A percentile compares a stretch with the other conserved stretches of the same genome.
These are phyloP conservation scores for Conringia planisiliqua DNA, from an alignment of 345 rosid genomes.

Conservation along the genomic window DNA sequence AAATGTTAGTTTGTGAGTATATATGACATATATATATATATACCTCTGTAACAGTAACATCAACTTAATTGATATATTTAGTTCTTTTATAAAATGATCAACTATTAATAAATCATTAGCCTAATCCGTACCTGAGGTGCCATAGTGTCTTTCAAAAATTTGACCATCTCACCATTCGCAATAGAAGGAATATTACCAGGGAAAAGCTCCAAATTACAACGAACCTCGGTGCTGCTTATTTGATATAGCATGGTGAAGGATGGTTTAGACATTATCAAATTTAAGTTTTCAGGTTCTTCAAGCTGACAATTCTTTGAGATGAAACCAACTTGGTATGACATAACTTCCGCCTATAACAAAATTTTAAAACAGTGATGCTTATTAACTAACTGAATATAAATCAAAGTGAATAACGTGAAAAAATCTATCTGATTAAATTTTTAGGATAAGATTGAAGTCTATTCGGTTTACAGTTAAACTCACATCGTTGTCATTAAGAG, in stretches of 20 bases:
- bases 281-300: conserved; percentile 34
- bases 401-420: not conserved
- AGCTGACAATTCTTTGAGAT: conserved; percentile 47
- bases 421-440: not conserved
- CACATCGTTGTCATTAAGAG: conserved; percentile 43
- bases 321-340: conserved; percentile 42
- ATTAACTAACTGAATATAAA: not conserved
- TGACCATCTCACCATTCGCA: conserved; percentile 46
- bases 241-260: conserved; percentile 45
- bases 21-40: not conserved
- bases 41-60: not conserved
- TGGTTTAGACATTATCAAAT: conserved; percentile 45
- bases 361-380: not conserved
- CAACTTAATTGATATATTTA: not conserved
- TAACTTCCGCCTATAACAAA: conserved; percentile 39
- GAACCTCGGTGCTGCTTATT: conserved; percentile 47
- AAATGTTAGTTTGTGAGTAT: not conserved
- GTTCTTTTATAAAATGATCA: not conserved
- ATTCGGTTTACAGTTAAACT: not conserved
- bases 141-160: conserved; percentile 29
- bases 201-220: conserved; percentile 42
- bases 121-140: conserved; percentile 37
- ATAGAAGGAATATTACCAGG: conserved; percentile 44
- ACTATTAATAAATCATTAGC: not conserved
- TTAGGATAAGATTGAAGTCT: not conserved